Base-by-base conservation (phyloP, 768 basidiomycete genomes). In the Hydnomerulius pinastri region DNA sequence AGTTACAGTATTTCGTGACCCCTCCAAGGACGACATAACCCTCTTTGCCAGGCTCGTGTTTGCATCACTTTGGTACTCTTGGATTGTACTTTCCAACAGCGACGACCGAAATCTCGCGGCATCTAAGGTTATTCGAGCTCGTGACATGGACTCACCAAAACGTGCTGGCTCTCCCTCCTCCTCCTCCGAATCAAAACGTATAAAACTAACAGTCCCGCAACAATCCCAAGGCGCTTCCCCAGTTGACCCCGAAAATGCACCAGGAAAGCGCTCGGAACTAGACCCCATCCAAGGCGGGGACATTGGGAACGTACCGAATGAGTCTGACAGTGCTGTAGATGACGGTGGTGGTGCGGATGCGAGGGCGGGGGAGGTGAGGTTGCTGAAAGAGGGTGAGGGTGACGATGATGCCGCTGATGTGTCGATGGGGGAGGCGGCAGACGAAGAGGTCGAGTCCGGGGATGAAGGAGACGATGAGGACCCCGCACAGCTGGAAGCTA, bases 401-500 rank as follows among this genome's bases (percentile, higher is more conserved):
- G 79, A 78, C 24, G 86, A 86, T 10, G 87, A 87, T 50, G 77
- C 73, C 7, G 86, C 79, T 12, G 86, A 89, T 64, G 83, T 91
- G 49, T 89, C 87, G 25, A 92, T 92, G 89, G 86, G 80, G 6
- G 88, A 90, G 47, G 86, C 75, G 5, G 86, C 59, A 2, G 90
- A 91, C 45, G 89, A 90, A 53, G 90, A 90, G 54, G 79, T 59
- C 5, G 90, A 90, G 53, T 88, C 86, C 3, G 87, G 73, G 7
- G 90, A 91, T 54, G 88, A 91, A 53, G 84, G 82, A 58, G 90
- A 92, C 66, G 90, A 89, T 36, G 91, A 92, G 62, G 91, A 92
- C 70, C 85, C 87, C 3, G 89, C 87, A 4, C 86, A 89, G 60
- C 75, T 89, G 35, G 90, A 91, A 68, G 90, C 86, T 10, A 88